These are phyloP conservation scores for Petrea volubilis DNA, from an alignment of 257 asterid genomes.

Conservation along the genomic window DNA sequence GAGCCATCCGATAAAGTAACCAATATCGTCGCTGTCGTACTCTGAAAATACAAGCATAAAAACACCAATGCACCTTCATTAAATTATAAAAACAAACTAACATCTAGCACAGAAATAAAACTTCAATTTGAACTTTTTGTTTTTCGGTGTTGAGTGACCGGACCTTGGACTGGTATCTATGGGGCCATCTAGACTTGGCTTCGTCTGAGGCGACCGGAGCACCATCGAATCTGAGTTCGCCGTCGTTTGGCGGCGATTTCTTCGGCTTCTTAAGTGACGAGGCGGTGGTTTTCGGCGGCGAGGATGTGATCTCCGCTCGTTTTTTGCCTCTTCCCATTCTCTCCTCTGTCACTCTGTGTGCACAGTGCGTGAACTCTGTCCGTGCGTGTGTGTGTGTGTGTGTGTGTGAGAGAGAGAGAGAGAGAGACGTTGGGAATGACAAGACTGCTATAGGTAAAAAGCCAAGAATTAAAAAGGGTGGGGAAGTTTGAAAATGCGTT, in stretches of 20 bases:
- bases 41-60: conserved; percentile 7
- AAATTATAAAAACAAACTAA: neutral
- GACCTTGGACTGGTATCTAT: conserved; percentile 37
- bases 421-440: neutral
- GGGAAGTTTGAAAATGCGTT: neutral
- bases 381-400: neutral
- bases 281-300: conserved; percentile 13
- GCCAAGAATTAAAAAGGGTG: neutral
- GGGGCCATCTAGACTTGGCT: conserved; percentile 35
- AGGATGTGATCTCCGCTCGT: neutral
- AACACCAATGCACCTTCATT: neutral
- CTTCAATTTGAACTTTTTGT: neutral
- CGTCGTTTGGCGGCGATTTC: neutral
- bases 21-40: neutral
- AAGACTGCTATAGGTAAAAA: neutral
- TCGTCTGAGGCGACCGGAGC: conserved; percentile 17
- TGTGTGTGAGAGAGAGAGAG: neutral
- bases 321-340: conserved; percentile 19
- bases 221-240: neutral
- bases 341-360: neutral
- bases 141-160: neutral
- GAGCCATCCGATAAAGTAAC: conserved; percentile 34
- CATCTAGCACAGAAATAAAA: neutral
- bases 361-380: neutral
- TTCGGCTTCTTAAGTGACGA: conserved; percentile 18